phyloP scores from a whole-genome alignment of 2,329 filamentous ascomycete genomes.

The Pezicula neosporulosa region DNA sequence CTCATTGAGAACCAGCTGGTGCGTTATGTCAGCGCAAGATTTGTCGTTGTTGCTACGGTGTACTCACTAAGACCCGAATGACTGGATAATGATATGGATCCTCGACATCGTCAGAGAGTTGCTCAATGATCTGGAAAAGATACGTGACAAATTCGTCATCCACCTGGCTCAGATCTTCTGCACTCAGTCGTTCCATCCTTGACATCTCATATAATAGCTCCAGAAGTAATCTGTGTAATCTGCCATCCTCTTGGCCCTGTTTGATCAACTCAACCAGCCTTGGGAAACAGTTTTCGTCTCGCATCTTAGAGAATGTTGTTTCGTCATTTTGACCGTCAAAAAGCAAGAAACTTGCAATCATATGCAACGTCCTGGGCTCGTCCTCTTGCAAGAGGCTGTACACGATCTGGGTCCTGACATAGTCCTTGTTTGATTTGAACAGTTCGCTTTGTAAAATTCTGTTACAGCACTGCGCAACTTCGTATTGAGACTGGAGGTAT shows the following conservation, averaged over 20 bases:
- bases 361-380: slow-evolving; percentile 72
- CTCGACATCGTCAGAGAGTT: slow-evolving; percentile 78
- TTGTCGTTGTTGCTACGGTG: neutral
- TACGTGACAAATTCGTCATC: slow-evolving; percentile 80
- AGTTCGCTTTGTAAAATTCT: slow-evolving; percentile 72
- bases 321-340: slow-evolving; percentile 82
- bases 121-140: slow-evolving; percentile 84
- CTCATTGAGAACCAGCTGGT: slow-evolving; percentile 88
- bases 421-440: slow-evolving; percentile 72
- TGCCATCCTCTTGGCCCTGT: slow-evolving; percentile 60
- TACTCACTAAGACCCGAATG: slow-evolving; percentile 81
- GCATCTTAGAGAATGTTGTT: slow-evolving; percentile 80
- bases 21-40: slow-evolving; percentile 15
- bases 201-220: slow-evolving; percentile 97
- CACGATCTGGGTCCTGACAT: slow-evolving; percentile 89
- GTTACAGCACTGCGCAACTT: slow-evolving; percentile 76
- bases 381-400: slow-evolving; percentile 91
- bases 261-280: slow-evolving; percentile 79
- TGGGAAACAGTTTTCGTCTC: slow-evolving; percentile 78
- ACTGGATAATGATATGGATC: slow-evolving; percentile 96
- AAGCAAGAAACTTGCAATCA: slow-evolving; percentile 79
- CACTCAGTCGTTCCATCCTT: slow-evolving; percentile 76
- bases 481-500: slow-evolving; percentile 72
- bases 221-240: slow-evolving; percentile 76
- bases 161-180: slow-evolving; percentile 72